Percentiles rank a stretch among this genome's conserved stretches.
Conservation (phyloP, 176 grass and related monocot species). For the Tuctoria greenei region DNA sequence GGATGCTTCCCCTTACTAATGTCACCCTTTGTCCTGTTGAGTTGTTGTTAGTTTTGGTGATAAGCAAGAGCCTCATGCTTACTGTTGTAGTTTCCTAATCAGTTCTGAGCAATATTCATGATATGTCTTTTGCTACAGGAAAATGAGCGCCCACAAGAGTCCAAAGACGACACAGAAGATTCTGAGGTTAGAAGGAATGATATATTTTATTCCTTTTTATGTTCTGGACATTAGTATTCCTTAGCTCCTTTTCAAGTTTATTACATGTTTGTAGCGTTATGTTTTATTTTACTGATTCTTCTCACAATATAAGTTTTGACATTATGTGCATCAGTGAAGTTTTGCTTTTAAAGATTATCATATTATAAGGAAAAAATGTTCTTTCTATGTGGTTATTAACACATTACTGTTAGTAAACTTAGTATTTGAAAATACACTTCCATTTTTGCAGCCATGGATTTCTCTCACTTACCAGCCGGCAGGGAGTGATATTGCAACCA, state of each 20-base stretch:
- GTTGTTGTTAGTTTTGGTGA: background rate
- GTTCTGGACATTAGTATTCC: background rate
- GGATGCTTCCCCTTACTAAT: background rate
- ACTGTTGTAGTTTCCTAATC: background rate
- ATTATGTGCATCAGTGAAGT: background rate
- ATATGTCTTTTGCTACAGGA: conserved; percentile 36
- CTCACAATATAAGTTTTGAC: background rate
- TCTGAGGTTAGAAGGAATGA: conserved; percentile 46
- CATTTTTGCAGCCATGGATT: conserved; percentile 60
- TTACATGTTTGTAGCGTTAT: conserved; percentile 14
- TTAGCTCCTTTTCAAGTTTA: conserved; percentile 3
- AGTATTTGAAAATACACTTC: conserved; percentile 6
- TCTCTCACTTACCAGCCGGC: conserved; percentile 48
- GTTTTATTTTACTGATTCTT: background rate
- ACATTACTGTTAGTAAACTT: conserved; percentile 17
- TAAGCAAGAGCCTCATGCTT: background rate
- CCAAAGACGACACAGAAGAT: conserved; percentile 43
- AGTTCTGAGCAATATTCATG: conserved; percentile 19
- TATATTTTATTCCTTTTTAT: conserved; percentile 1
- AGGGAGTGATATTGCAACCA: conserved; percentile 49
- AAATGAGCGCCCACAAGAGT: conserved; percentile 36
- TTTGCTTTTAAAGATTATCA: background rate
- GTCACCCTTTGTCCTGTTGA: background rate
- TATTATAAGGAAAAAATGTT: background rate
- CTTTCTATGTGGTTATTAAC: background rate